phyloP scores from a whole-genome alignment of 441 rosid genomes.

The Cnidoscolus chayamansa region DNA sequence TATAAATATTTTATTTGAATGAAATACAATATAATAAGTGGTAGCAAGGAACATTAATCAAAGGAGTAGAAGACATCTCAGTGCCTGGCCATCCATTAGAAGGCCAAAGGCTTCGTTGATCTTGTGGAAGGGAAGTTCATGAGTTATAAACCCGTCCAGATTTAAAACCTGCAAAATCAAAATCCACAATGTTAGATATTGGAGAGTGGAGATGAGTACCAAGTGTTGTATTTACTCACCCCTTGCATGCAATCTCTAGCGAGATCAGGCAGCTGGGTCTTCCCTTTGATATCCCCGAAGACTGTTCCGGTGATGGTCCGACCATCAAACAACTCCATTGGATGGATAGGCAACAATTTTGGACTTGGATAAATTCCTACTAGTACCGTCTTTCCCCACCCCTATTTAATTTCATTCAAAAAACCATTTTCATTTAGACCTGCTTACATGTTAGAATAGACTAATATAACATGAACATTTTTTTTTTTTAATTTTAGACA shows the following conservation, averaged over 20 bases:
- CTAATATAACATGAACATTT: background rate
- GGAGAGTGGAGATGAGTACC: no score
- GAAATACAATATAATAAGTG: no score
- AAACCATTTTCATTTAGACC: no score
- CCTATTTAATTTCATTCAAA: conserved; percentile 20
- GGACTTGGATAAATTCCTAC: conserved; percentile 40
- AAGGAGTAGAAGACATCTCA: conserved; percentile 37
- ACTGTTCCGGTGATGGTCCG: conserved; percentile 28
- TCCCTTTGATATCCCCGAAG: conserved; percentile 43
- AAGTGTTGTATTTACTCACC: conserved; percentile 1
- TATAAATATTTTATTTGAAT: no score
- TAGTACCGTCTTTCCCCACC: conserved; percentile 39
- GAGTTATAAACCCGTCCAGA: conserved; percentile 33
- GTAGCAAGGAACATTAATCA: background rate
- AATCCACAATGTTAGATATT: no score
- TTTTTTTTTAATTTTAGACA: no score
- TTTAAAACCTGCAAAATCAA: conserved; percentile 27
- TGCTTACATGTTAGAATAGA: no score
- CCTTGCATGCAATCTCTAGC: conserved; percentile 32
- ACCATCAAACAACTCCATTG: conserved; percentile 45
- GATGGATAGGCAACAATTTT: conserved; percentile 33
- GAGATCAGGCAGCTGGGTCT: conserved; percentile 30
- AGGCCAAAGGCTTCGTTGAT: conserved; percentile 38
- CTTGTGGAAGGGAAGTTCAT: conserved; percentile 42
- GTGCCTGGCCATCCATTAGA: conserved; percentile 34